These are phyloP conservation scores for Setaria viridis DNA, from an alignment of 202 grass and related monocot species.

Conservation along the genomic window DNA sequence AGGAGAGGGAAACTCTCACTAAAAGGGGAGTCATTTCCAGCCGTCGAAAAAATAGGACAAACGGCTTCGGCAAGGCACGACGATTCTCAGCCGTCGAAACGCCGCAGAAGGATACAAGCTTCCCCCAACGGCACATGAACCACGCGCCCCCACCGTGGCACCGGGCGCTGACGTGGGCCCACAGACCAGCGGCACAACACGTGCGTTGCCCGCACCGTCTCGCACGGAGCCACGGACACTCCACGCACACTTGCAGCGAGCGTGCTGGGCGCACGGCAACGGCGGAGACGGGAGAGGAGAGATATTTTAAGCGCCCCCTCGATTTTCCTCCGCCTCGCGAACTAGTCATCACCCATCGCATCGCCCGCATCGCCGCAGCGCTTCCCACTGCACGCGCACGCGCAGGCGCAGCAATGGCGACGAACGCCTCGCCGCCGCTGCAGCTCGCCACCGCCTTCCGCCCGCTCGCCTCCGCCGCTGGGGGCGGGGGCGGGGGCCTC, in stretches of 20 bases:
- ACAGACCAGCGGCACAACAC: background rate
- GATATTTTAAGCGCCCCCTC: constrained; percentile 51
- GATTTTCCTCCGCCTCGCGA: constrained; percentile 3
- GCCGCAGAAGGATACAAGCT: constrained; percentile 4
- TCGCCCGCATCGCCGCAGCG: constrained; percentile 21
- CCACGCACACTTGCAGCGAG: background rate
- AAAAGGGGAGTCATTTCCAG: background rate
- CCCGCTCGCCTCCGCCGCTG: background rate
- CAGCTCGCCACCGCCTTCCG: constrained; percentile 52
- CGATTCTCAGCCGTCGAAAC: constrained; percentile 53
- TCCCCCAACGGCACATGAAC: constrained; percentile 35
- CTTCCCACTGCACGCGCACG: background rate
- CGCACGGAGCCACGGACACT: background rate
- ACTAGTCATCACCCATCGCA: constrained; percentile 18
- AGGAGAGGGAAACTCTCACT: background rate
- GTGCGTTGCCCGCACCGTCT: constrained; percentile 18
- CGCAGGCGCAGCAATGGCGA: constrained; percentile 50
- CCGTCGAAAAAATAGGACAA: constrained; percentile 34
- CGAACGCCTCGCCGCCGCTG: constrained; percentile 53
- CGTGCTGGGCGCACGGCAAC: background rate
- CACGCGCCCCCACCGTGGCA: constrained; percentile 5
- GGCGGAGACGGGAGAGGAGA: background rate
- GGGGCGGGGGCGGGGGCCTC: background rate
- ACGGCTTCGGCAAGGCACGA: background rate
- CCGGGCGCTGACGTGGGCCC: constrained; percentile 6